phyloP scores from a whole-genome alignment of 1,139 yeast species.

The Candida tropicalis region DNA sequence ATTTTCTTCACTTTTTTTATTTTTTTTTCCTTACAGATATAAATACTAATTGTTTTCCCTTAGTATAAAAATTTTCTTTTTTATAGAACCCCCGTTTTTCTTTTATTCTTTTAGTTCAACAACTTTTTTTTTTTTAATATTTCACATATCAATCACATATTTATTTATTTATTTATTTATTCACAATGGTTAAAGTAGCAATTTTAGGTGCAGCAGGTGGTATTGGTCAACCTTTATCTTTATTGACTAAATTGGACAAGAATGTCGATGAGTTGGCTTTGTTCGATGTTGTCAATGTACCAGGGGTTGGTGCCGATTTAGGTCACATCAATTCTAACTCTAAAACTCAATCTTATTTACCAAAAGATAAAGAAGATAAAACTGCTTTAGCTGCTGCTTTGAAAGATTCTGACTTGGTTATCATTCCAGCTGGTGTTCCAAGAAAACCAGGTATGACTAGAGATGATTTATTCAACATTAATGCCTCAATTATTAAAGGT shows the following conservation, averaged over 20 bases:
- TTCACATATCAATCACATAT: background rate
- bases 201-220: conserved; percentile 98
- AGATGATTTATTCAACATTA: conserved; percentile 96
- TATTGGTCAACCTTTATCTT: conserved; percentile 96
- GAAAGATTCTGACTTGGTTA: conserved; percentile 80
- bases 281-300: conserved; percentile 91
- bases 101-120: background rate
- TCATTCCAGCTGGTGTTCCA: conserved; percentile 99
- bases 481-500: conserved; percentile 93
- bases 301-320: conserved; percentile 96
- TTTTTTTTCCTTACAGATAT: too few relatives aligned
- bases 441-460: conserved; percentile 99
- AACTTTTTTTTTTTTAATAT: background rate
- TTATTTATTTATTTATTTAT: conserved; percentile 6
- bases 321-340: conserved; percentile 94
- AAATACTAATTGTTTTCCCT: too few relatives aligned
- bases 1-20: too few relatives aligned
- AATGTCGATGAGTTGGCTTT: conserved; percentile 83
- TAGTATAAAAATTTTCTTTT: too few relatives aligned
- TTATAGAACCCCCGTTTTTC: background rate
- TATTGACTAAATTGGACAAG: conserved; percentile 83
- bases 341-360: conserved; percentile 78
- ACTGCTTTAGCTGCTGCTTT: conserved; percentile 76
- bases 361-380: conserved; percentile 66
- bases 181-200: conserved; percentile 64